A percentile compares a stretch with the other conserved stretches of the same genome.
Conservation (phyloP, 73 alveolate genomes). For the Uronychia binucleata region DNA sequence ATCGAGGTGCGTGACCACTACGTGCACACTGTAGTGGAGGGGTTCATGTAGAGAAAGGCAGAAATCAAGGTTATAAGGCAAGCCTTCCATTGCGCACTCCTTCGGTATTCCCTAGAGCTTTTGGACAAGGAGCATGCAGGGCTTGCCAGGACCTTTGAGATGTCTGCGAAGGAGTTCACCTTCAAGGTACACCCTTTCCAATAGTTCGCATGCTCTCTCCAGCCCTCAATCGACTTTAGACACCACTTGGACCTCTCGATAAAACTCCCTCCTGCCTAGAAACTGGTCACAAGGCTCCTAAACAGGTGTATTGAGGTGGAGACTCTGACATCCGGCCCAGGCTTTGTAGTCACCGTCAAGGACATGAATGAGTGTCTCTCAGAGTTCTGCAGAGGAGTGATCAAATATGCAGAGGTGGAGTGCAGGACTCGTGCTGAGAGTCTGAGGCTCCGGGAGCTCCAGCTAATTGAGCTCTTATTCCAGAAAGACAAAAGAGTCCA, state of each 20-base stretch:
- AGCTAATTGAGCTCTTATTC: conserved; percentile 21
- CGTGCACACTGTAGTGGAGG: background rate
- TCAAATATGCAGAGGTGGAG: conserved; percentile 38
- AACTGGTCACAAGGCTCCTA: conserved; percentile 22
- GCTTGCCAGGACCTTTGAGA: conserved; percentile 22
- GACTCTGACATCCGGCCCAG: conserved; percentile 53
- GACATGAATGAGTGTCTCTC: conserved; percentile 51
- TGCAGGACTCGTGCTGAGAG: conserved; percentile 45
- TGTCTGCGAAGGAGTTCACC: conserved; percentile 20
- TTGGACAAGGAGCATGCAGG: conserved; percentile 24
- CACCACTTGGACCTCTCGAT: conserved; percentile 37
- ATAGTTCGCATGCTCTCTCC: conserved; percentile 41
- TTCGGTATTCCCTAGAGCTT: conserved; percentile 15
- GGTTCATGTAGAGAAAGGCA: background rate
- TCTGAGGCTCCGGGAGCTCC: conserved; percentile 7
- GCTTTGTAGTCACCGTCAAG: conserved; percentile 26
- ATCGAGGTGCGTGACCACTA: no score
- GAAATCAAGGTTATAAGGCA: conserved; percentile 24
- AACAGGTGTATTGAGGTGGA: conserved; percentile 50
- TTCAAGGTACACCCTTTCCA: conserved; percentile 41
- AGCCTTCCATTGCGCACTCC: conserved; percentile 15
- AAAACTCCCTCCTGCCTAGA: conserved; percentile 27
- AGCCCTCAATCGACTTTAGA: conserved; percentile 21
- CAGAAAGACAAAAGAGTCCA: conserved; percentile 28
- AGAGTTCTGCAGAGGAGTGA: conserved; percentile 39